Percentiles rank a stretch among this genome's conserved stretches.
phyloP scores from a whole-genome alignment of 768 basidiomycete species.

The Galerina marginata region DNA sequence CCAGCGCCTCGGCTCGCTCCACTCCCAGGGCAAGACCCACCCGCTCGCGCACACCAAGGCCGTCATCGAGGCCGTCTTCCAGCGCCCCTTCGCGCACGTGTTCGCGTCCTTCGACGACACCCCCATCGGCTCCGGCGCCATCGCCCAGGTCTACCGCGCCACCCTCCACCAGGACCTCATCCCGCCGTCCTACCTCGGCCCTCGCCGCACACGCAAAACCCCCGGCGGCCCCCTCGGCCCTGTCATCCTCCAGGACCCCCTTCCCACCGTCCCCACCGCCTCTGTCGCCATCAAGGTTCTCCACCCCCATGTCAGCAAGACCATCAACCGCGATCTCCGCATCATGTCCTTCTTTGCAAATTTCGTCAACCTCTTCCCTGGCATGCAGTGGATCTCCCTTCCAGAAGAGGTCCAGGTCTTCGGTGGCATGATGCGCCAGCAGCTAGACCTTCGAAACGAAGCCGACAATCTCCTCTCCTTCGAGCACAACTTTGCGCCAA shows the following conservation, averaged over 20 bases:
- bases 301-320: slow-evolving; percentile 84
- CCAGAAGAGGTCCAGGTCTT: slow-evolving; percentile 96
- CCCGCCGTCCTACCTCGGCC: slow-evolving; percentile 82
- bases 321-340: slow-evolving; percentile 85
- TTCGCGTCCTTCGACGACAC: slow-evolving; percentile 87
- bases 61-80: slow-evolving; percentile 86
- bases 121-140: slow-evolving; percentile 98
- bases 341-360: slow-evolving; percentile 96
- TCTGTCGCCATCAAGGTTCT: slow-evolving; percentile 96
- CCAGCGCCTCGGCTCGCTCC: slow-evolving; percentile 80
- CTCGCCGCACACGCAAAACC: slow-evolving; percentile 62
- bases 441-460: slow-evolving; percentile 90
- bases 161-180: slow-evolving; percentile 84
- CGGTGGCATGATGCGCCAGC: slow-evolving; percentile 94
- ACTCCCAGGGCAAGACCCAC: slow-evolving; percentile 88
- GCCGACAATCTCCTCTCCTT: slow-evolving; percentile 87
- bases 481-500: slow-evolving; percentile 82
- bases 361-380: slow-evolving; percentile 78
- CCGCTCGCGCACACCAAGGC: slow-evolving; percentile 76
- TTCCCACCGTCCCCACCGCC: slow-evolving; percentile 77
- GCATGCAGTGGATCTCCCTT: slow-evolving; percentile 95
- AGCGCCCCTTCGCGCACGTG: slow-evolving; percentile 81
- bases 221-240: slow-evolving; percentile 52
- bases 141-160: slow-evolving; percentile 97
- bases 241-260: slow-evolving; percentile 66